phyloP scores from a whole-genome alignment of 345 rosid species.

The Trapa incisa region DNA sequence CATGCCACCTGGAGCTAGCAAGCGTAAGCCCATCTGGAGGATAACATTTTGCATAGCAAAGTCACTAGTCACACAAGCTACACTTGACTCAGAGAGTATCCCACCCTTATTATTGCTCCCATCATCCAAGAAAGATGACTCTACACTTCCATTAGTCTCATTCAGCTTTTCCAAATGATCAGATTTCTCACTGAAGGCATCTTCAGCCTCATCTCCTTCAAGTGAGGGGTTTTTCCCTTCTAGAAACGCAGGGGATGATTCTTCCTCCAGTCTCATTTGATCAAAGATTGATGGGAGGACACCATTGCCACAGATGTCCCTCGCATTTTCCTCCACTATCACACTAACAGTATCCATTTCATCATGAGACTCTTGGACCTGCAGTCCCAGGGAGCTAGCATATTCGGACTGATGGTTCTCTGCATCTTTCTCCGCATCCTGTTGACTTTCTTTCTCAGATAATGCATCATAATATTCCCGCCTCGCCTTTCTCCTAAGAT shows the following conservation, averaged over 20 bases:
- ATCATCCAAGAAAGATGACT: conserved; percentile 51
- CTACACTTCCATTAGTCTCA: conserved; percentile 39
- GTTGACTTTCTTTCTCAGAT: conserved; percentile 46
- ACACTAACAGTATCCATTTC: conserved; percentile 11
- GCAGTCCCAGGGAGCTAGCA: conserved; percentile 11
- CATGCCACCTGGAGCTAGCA: conserved; percentile 82
- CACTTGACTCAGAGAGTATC: conserved; percentile 83
- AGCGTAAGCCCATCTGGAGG: conserved; percentile 88
- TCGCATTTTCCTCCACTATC: conserved; percentile 21
- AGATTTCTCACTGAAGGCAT: conserved; percentile 19
- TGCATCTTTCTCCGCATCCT: conserved; percentile 27
- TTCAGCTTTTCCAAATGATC: conserved; percentile 38
- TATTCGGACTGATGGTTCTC: conserved; percentile 15
- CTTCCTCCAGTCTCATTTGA: conserved; percentile 69
- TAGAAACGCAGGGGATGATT: conserved; percentile 26
- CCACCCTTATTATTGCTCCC: conserved; percentile 75
- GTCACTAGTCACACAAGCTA: conserved; percentile 88
- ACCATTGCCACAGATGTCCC: conserved; percentile 17
- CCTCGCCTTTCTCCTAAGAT: conserved; percentile 61
- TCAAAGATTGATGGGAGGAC: conserved; percentile 37
- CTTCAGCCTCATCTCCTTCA: conserved; percentile 17
- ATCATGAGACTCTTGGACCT: conserved; percentile 7
- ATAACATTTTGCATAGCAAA: conserved; percentile 96
- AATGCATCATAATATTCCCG: conserved; percentile 38
- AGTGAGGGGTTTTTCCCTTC: conserved; percentile 20